Base-by-base conservation (phyloP, 768 basidiomycete species). In the Russula ochroleuca region DNA sequence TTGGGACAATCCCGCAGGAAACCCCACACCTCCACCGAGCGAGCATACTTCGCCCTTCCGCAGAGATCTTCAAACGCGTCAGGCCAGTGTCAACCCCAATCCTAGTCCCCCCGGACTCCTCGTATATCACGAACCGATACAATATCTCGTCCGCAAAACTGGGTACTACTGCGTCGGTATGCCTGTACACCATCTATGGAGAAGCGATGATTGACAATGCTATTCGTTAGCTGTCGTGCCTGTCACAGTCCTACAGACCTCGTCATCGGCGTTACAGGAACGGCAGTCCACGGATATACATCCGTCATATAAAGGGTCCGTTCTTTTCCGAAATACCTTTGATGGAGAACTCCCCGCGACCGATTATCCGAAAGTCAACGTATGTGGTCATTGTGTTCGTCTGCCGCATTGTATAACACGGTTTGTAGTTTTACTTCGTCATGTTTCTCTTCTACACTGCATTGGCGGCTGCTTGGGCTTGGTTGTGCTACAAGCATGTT, bases 291-390 rank as follows among this genome's bases (percentile, higher is more conserved):
- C 83, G 63, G 81, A 84, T 70, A 75, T 83, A 67, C 94, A 97
- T 71, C 87, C 94, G 28, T 78, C 81, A 21, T 98, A 94, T 74
- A 77, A 79, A 11, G 95, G 94, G 15, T 76, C 78, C 38, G 89
- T 98, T 41, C 77, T 90, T 51, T 98, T 99, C 79, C 82, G 81
- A 69, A 98, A 97, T 74, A 84, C 81, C 2, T 98, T 98, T 71
- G 79, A 88, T 31, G 97, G 97, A 21, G 84, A 90, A 72, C 79
- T 99, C 23, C 84, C 96, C 14, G 94, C 95, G 7, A 83, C 90
- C 6, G 97, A 99, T 73, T 97, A 98, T 74, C 97, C 97, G 13
- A 98, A 98, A 85, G 91, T 98, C 73, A 88, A 85, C 62, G 94
- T 97, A 73, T 70, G 91, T 74, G 38, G 10, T 25, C 7, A 2